Base-by-base conservation (phyloP, 164 flowering plant genomes). In the Chloranthus sessilifolius region DNA sequence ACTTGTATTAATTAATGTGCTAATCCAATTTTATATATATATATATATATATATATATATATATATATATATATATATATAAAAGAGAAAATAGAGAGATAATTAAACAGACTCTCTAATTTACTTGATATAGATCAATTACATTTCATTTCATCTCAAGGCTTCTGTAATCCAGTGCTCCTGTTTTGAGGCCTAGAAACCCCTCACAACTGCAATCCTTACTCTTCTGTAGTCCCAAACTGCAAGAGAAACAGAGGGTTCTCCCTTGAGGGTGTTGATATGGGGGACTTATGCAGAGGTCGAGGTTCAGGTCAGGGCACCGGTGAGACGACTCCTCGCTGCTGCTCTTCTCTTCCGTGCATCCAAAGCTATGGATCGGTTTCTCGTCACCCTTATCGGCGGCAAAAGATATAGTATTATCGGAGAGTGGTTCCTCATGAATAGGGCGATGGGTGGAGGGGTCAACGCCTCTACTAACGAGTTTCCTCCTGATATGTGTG, bases 271-370 rank as follows among this genome's bases (percentile, higher is more conserved):
- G 31, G 14, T 43, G 52, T 12, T 65, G 76, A 42, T 44, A 54
- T 1, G 87, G 95, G 12, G 85, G 98, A 66, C 95, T 82, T 21
- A 90, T 90, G 63, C 75, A 77, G 5, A 91, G 79, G 51, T 88
- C 96, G 14, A 91, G 77, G 50, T 91, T 88, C 64, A 87, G 72
- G 61, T 85, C 98, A 7, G 84, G 82, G 44, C 78, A 71, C 30
- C 64, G 47, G 53, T 79, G 41, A 7, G 49, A 6, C 77, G 52
- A 27, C 27, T n/a, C 59, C 30, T 54, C 54, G 3, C 11, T 19
- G 22, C 38, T 37, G 40, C 12, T 63, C 17, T 26, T 62, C 66
- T 55, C 50, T 20, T 63, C 8, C n/a, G 9, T 53, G 43, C 53
- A 26, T 29, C 28, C 55, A 27, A 58, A 52, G 29, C 56, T 74